These are phyloP conservation scores for Colletotrichum tofieldiae DNA, from an alignment of 2,329 filamentous ascomycete species.

Conservation along the genomic window DNA sequence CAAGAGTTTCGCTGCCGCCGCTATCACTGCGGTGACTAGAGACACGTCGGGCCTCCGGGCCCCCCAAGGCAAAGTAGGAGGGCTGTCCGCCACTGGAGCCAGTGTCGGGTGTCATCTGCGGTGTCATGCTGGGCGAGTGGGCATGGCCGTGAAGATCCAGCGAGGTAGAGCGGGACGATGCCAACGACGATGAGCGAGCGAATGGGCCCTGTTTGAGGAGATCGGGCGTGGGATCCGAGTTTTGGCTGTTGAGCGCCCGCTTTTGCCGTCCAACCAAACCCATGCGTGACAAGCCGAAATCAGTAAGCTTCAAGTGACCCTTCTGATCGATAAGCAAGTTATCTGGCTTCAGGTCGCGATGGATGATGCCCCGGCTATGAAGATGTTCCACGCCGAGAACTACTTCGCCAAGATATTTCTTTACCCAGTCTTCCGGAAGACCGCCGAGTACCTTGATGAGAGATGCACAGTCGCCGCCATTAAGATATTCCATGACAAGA, in stretches of 20 bases:
- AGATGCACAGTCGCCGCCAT: slow-evolving; percentile 96
- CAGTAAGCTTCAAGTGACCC: slow-evolving; percentile 95
- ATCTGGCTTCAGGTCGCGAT: slow-evolving; percentile 96
- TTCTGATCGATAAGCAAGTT: slow-evolving; percentile 98
- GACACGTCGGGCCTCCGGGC: slow-evolving; percentile 76
- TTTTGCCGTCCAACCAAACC: slow-evolving; percentile 97
- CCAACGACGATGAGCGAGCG: slow-evolving; percentile 85
- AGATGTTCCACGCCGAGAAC: slow-evolving; percentile 97
- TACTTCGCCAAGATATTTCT: slow-evolving; percentile 97
- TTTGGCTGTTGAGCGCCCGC: slow-evolving; percentile 83
- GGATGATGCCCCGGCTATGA: slow-evolving; percentile 94
- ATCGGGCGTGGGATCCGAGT: slow-evolving; percentile 90
- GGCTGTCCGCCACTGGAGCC: slow-evolving; percentile 81
- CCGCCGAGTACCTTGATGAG: slow-evolving; percentile 95
- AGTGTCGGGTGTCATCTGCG: slow-evolving; percentile 84
- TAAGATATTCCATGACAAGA: slow-evolving; percentile 98
- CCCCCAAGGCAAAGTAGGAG: slow-evolving; percentile 89
- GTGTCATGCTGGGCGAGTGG: slow-evolving; percentile 87
- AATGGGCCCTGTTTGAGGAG: slow-evolving; percentile 94
- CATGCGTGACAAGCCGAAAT: slow-evolving; percentile 98
- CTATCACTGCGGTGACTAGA: slow-evolving; percentile 89
- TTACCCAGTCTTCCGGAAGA: slow-evolving; percentile 96
- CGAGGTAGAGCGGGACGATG: slow-evolving; percentile 93
- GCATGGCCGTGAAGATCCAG: slow-evolving; percentile 84
- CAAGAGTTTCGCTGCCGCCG: slow-evolving; percentile 87